Conservation (phyloP, 78 protist species). For the Dictyostelium purpureum region DNA sequence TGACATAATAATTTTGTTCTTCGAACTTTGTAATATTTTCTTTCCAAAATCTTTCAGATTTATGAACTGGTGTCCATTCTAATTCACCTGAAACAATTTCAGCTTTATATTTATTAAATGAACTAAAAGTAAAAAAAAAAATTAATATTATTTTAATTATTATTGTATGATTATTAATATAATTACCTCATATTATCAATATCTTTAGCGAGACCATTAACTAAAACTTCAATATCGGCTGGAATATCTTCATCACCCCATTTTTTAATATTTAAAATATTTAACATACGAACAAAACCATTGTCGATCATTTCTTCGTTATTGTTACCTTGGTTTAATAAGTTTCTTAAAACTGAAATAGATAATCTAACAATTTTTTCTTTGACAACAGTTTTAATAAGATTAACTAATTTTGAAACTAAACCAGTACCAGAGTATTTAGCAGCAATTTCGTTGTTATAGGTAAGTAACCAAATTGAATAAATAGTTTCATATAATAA, state of each 20-base stretch:
- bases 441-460: constrained; percentile 45
- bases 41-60: constrained; percentile 92
- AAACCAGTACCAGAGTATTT: constrained; percentile 19
- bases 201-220: constrained; percentile 42
- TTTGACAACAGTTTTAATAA: constrained; percentile 45
- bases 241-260: constrained; percentile 92
- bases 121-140: constrained; percentile 24
- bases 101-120: constrained; percentile 82
- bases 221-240: constrained; percentile 57
- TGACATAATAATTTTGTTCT: constrained; percentile 78
- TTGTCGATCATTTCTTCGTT: constrained; percentile 77
- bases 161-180: background rate
- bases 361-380: constrained; percentile 87
- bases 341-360: constrained; percentile 75
- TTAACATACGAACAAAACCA: constrained; percentile 64
- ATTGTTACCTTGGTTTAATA: constrained; percentile 33
- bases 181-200: constrained; percentile 76
- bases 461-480: constrained; percentile 89
- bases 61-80: constrained; percentile 96
- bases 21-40: constrained; percentile 90
- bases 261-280: constrained; percentile 42
- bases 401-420: constrained; percentile 48
- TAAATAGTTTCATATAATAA: constrained; percentile 75
- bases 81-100: constrained; percentile 86
- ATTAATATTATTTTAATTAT: background rate